A percentile compares a stretch with the other conserved stretches of the same genome.
These are phyloP conservation scores for Lipomyces starkeyi DNA, from an alignment of 805 yeast genomes.

Conservation along the genomic window DNA sequence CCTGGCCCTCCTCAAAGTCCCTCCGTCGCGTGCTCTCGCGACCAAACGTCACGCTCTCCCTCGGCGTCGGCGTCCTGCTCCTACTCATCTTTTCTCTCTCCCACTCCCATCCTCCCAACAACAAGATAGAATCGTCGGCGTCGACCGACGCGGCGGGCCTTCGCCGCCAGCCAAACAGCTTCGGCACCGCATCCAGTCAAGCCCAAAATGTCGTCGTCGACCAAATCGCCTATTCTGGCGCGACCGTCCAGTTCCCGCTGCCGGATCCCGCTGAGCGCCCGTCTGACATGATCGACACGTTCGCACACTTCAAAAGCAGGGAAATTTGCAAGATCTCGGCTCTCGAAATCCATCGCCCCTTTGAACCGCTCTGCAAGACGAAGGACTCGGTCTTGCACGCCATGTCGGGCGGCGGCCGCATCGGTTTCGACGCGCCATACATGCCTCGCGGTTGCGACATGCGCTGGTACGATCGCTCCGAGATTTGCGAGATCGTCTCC, in stretches of 20 bases:
- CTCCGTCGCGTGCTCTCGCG: conserved; percentile 19
- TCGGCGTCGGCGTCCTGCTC: conserved; percentile 13
- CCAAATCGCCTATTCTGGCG: conserved; percentile 32
- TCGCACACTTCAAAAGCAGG: conserved; percentile 29
- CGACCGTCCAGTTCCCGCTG: conserved; percentile 22
- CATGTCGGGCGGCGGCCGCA: conserved; percentile 37
- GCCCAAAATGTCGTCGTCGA: neutral
- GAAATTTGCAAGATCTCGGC: conserved; percentile 29
- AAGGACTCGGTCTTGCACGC: conserved; percentile 27
- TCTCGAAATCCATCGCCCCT: conserved; percentile 36
- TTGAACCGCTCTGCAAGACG: conserved; percentile 34
- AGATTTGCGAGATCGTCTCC: conserved; percentile 30
- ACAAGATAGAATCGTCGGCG: neutral
- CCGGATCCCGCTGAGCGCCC: conserved; percentile 23
- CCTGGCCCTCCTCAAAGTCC: conserved; percentile 1
- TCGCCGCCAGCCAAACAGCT: neutral
- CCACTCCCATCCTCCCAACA: conserved; percentile 9
- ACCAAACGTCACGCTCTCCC: conserved; percentile 14
- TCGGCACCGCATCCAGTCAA: neutral
- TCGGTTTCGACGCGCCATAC: conserved; percentile 37
- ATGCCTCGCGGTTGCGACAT: conserved; percentile 38
- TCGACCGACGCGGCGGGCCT: too few species aligned
- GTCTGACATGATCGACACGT: conserved; percentile 31
- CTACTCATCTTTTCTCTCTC: conserved; percentile 16
- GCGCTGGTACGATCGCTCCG: conserved; percentile 37